Base-by-base conservation (phyloP, 1,284 basidiomycete species). In the Cutaneotrichosporon cavernicola region DNA sequence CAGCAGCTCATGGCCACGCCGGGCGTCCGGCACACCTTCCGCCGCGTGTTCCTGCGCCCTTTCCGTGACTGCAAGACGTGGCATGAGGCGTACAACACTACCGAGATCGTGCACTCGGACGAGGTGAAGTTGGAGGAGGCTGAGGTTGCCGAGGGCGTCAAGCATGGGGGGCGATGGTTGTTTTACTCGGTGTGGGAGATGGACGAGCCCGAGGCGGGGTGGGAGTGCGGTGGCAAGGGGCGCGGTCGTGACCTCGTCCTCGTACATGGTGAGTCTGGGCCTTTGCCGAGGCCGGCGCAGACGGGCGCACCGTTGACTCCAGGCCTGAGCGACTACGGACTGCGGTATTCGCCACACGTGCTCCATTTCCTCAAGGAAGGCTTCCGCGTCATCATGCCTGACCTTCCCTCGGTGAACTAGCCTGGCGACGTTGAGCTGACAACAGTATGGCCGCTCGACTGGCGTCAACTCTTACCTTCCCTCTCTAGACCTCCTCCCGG, bases 301-400 rank as follows among this genome's bases (percentile, higher is more conserved):
- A 22, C 5, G 30, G 26, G 47, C 11, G 60, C 18, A 18, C 26
- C 55, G 47, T 53, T 68, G 53, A 66, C 49, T 4, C 8, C 68
- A 81, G 80, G 81, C 6, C 64, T 82, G 36, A 77, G 76, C 55
- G 81, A 81, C 65, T 81, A 82, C 65, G 79, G 78, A 16, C 70
- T 76, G 70, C 70, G 80, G 40, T 82, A 82, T 55, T 76, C 78
- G 0, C 80, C 81, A 10, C 82, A 84, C 58, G 76, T 81, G 9
- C 68, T 69, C 4, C 75, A 80, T 53, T 82, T 83, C 62, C 73
- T 83, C 55, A 74, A 79, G 62, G 76, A 79, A 5, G 84, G 83
- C 0, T 84, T 84, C 70, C 74, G 84, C 30, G 75, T 84, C 34
- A 81, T 85, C 64, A 73, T 81, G 7, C 80, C 83, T 21, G 84